Conservation (phyloP, 2,329 filamentous ascomycete genomes). For the Fusarium sp. region DNA sequence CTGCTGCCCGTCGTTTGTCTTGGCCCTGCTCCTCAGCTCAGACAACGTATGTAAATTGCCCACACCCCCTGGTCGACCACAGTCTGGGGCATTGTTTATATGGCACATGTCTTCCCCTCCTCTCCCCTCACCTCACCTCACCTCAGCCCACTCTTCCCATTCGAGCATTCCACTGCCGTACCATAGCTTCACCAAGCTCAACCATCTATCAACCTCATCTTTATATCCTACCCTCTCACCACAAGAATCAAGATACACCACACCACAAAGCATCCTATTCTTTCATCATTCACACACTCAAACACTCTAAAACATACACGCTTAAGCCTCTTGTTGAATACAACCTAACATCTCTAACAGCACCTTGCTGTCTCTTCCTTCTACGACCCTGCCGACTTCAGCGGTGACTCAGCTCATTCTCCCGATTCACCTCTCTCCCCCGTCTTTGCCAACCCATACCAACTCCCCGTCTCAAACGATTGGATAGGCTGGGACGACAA, state of each 20-base stretch:
- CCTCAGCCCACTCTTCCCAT: slow-evolving; percentile 40
- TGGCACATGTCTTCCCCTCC: slow-evolving; percentile 43
- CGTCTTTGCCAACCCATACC: slow-evolving; percentile 47
- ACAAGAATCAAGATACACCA: slow-evolving; percentile 19
- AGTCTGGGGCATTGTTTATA: slow-evolving; percentile 46
- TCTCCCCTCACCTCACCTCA: slow-evolving; percentile 42
- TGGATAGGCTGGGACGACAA: slow-evolving; percentile 49
- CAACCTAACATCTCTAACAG: slow-evolving; percentile 41
- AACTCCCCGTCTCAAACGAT: slow-evolving; percentile 47
- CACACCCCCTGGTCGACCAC: slow-evolving; percentile 37
- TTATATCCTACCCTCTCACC: slow-evolving; percentile 39
- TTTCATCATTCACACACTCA: slow-evolving; percentile 7
- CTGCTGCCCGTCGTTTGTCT: slow-evolving; percentile 2
- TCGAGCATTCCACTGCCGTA: slow-evolving; percentile 25
- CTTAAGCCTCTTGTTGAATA: slow-evolving; percentile 7
- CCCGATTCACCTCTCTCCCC: slow-evolving; percentile 48
- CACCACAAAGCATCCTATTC: slow-evolving; percentile 40
- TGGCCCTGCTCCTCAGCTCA: neutral
- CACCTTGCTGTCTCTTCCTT: slow-evolving; percentile 43
- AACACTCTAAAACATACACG: neutral
- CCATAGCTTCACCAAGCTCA: slow-evolving; percentile 27
- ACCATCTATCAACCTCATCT: slow-evolving; percentile 31
- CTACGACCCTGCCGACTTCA: slow-evolving; percentile 49
- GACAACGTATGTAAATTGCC: slow-evolving; percentile 16
- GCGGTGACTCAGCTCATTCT: slow-evolving; percentile 47